Evolutionary conservation across 306 rosid genomes (phyloP).

Genomic region (Cyamopsis tetragonoloba): DNA sequence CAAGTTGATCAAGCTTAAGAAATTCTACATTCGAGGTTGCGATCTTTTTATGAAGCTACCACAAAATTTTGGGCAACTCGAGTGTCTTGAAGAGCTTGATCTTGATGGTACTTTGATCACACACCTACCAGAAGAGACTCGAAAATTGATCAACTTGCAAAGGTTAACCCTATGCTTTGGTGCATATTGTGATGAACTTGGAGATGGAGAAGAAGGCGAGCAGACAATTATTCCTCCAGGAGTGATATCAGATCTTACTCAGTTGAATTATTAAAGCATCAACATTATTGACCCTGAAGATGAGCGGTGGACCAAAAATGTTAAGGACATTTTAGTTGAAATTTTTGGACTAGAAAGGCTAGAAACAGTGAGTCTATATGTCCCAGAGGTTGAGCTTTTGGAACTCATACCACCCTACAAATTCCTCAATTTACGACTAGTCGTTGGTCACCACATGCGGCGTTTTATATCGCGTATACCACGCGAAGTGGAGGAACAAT

Average conservation of each 20-base stretch:
- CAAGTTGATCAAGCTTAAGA: neutral
- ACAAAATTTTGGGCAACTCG: neutral
- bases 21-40: conserved; percentile 10
- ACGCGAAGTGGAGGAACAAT: neutral
- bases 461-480: conserved; percentile 13
- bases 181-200: neutral
- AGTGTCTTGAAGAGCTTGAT: conserved; percentile 20
- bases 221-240: neutral
- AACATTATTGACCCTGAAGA: conserved; percentile 25
- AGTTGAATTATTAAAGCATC: neutral
- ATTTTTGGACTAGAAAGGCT: neutral
- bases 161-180: conserved; percentile 13
- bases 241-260: conserved; percentile 1
- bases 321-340: conserved; percentile 1
- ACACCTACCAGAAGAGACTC: neutral
- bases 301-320: conserved; percentile 7
- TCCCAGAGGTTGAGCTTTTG: conserved; percentile 4
- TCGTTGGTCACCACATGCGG: conserved; percentile 14
- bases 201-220: neutral
- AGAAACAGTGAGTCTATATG: neutral
- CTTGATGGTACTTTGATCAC: conserved; percentile 21
- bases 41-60: conserved; percentile 7
- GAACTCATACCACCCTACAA: neutral
- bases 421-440: neutral
- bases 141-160: neutral